Conservation (phyloP, 139 green algal genomes). For the Diplosphaera chodatii region DNA sequence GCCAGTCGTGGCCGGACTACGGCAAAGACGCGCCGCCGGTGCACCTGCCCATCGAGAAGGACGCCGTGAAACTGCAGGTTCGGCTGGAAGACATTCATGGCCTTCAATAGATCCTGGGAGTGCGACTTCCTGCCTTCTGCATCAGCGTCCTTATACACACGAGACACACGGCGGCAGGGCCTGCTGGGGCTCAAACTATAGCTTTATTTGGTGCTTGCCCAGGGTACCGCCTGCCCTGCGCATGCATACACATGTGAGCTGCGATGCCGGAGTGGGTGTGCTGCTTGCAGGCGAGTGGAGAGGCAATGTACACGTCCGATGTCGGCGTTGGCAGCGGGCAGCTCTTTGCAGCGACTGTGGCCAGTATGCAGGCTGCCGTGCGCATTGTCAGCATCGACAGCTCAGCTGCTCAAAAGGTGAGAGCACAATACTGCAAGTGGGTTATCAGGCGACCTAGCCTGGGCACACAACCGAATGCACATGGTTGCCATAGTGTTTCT, state of each 20-base stretch:
- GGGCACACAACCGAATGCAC: too few species aligned
- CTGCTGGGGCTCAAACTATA: too few species aligned
- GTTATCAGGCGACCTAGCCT: too few species aligned
- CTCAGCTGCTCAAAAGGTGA: slow-evolving; percentile 8
- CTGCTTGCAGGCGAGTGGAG: slow-evolving; percentile 41
- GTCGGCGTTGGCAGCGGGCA: slow-evolving; percentile 9
- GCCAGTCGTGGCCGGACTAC: slow-evolving; percentile 21
- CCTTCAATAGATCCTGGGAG: neutral
- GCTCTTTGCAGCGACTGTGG: slow-evolving; percentile 47
- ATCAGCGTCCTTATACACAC: too few species aligned
- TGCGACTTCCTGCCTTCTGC: too few species aligned
- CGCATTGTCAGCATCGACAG: slow-evolving; percentile 34
- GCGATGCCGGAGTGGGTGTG: too few species aligned
- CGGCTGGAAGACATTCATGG: neutral
- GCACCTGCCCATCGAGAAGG: slow-evolving; percentile 35
- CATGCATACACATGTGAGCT: too few species aligned
- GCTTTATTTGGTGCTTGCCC: too few species aligned
- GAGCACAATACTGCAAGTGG: too few species aligned
- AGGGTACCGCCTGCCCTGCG: too few species aligned
- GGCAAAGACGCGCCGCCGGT: slow-evolving; percentile 15
- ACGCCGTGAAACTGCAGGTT: slow-evolving; percentile 38
- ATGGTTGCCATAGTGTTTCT: too few species aligned
- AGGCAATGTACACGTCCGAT: slow-evolving; percentile 56
- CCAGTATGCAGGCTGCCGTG: slow-evolving; percentile 21
- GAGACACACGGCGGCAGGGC: too few species aligned